Conservation (phyloP, 2,329 filamentous ascomycete genomes). For the Exophiala bonariae region DNA sequence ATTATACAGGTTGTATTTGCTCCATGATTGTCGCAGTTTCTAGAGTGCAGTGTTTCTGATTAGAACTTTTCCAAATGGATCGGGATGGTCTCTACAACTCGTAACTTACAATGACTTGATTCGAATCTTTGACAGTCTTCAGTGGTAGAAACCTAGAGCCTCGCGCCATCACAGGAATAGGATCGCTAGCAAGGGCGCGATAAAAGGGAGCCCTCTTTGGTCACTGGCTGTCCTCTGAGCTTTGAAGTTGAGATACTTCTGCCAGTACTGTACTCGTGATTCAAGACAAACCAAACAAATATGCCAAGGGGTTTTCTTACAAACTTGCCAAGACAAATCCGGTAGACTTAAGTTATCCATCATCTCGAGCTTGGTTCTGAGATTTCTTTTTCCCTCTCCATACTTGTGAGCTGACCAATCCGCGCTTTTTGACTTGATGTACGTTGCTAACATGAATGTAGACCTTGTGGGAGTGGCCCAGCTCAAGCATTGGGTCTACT, state of each 20-base stretch:
- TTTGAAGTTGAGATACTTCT: too few species aligned
- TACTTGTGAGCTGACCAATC: constrained; percentile 2
- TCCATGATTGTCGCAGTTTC: constrained; percentile 96
- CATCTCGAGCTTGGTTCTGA: too few species aligned
- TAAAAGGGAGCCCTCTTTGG: background rate
- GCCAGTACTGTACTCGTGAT: too few species aligned
- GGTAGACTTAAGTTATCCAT: too few species aligned
- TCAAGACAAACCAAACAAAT: too few species aligned
- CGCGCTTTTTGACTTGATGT: background rate
- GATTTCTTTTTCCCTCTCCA: too few species aligned
- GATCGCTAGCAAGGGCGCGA: background rate
- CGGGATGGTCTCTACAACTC: background rate
- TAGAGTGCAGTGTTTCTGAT: constrained; percentile 47
- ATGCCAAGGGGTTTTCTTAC: background rate
- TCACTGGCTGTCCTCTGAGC: too few species aligned
- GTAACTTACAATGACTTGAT: background rate
- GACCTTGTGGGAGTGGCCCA: constrained; percentile 26
- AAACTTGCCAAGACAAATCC: too few species aligned
- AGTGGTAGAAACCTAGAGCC: background rate
- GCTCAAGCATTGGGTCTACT: constrained; percentile 28
- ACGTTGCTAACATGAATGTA: background rate
- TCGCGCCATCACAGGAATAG: background rate
- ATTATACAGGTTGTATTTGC: constrained; percentile 96
- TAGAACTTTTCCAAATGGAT: background rate
- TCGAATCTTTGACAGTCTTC: background rate